phyloP scores from a whole-genome alignment of 2,329 filamentous ascomycete species.

The Penicillium sp. region DNA sequence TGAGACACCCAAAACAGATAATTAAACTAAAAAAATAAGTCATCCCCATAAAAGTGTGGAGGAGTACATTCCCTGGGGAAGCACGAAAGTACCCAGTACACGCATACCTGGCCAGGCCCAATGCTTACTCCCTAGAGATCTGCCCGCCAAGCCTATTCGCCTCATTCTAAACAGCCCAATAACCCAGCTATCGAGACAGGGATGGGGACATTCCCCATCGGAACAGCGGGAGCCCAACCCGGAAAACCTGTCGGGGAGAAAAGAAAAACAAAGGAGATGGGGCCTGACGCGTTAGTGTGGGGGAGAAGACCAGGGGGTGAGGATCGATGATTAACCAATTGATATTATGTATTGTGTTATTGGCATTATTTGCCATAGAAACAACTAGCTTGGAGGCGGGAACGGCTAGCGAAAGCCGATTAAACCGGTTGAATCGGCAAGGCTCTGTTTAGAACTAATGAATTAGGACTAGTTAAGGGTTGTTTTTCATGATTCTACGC shows the following conservation, averaged over 20 bases:
- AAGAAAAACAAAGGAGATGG: conserved; percentile 3
- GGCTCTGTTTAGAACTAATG: background rate
- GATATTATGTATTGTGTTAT: background rate
- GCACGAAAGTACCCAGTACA: conserved; percentile 11
- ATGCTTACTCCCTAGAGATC: conserved; percentile 7
- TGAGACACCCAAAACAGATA: conserved; percentile 2
- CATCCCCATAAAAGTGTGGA: conserved; percentile 15
- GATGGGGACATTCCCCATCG: conserved; percentile 11
- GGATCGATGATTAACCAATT: background rate
- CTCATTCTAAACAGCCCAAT: conserved; percentile 15
- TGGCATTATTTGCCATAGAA: background rate
- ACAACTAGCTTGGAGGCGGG: background rate
- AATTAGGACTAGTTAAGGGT: background rate
- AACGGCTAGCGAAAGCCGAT: background rate
- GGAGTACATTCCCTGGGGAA: conserved; percentile 19
- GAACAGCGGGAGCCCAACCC: conserved; percentile 5
- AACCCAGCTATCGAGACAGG: conserved; percentile 9
- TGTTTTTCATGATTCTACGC: background rate
- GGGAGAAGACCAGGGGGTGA: conserved; percentile 5
- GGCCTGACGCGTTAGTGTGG: conserved; percentile 12
- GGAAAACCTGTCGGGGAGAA: conserved; percentile 4
- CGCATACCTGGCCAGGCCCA: conserved; percentile 12
- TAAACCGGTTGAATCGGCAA: background rate
- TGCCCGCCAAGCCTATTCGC: conserved; percentile 15
- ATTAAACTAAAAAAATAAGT: conserved; percentile 1